Conservation (phyloP, 192 early-diverging fungal genomes). For the Backusella luteola region DNA sequence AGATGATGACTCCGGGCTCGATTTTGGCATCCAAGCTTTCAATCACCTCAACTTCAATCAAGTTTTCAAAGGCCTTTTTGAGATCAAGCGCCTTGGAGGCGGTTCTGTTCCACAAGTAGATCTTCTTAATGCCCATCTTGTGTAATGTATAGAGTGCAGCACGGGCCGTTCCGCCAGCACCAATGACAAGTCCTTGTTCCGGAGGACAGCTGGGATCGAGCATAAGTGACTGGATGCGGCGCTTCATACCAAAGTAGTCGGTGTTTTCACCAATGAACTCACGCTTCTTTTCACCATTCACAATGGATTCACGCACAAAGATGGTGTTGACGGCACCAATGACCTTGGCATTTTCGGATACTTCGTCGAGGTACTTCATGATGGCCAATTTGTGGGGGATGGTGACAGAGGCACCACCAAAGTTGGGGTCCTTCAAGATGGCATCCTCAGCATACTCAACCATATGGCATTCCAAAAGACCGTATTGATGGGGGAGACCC, state of each 20-base stretch:
- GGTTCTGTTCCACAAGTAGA: slow-evolving; percentile 89
- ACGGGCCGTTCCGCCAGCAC: slow-evolving; percentile 91
- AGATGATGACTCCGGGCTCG: slow-evolving; percentile 61
- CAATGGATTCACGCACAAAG: slow-evolving; percentile 35
- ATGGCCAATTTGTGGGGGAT: slow-evolving; percentile 93
- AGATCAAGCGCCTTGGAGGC: slow-evolving; percentile 66
- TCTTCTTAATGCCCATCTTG: slow-evolving; percentile 61
- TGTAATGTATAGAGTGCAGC: slow-evolving; percentile 88
- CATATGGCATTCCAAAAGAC: slow-evolving; percentile 66
- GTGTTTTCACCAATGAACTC: slow-evolving; percentile 89
- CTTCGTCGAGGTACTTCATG: slow-evolving; percentile 67
- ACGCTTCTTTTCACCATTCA: slow-evolving; percentile 32
- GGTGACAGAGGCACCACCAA: slow-evolving; percentile 95
- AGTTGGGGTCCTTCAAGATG: slow-evolving; percentile 51
- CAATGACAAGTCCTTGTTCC: slow-evolving; percentile 76
- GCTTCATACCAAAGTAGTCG: slow-evolving; percentile 89
- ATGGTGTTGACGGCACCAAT: slow-evolving; percentile 99
- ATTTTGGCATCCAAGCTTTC: slow-evolving; percentile 43
- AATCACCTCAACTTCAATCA: slow-evolving; percentile 52
- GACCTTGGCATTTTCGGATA: slow-evolving; percentile 72
- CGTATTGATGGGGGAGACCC: slow-evolving; percentile 84
- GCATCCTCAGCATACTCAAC: slow-evolving; percentile 57
- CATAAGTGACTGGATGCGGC: slow-evolving; percentile 53
- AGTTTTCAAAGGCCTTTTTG: slow-evolving; percentile 51
- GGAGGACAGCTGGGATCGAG: slow-evolving; percentile 29